A percentile compares a stretch with the other conserved stretches of the same genome.
Conservation (phyloP, 2,329 filamentous ascomycete genomes). For the Neonectria neomacrospora region DNA sequence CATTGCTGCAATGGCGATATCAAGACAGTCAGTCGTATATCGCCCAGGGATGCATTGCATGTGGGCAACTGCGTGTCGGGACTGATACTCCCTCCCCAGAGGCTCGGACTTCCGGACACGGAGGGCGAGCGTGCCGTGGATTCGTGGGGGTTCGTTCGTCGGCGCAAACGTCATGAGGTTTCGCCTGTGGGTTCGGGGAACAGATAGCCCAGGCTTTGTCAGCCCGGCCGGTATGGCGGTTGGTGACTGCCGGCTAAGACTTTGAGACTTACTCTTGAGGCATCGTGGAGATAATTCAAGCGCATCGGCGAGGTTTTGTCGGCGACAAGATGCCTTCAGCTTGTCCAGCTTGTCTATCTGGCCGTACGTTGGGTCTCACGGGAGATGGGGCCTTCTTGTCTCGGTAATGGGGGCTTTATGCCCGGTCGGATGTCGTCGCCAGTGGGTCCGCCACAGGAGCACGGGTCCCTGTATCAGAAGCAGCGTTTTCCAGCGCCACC, state of each 20-base stretch:
- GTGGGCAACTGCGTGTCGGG: constrained; percentile 3
- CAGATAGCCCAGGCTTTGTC: background rate
- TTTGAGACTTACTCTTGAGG: background rate
- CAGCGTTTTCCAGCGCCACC: constrained; percentile 32
- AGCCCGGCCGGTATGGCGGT: background rate
- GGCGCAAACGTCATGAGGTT: constrained; percentile 15
- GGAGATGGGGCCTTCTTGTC: constrained; percentile 29
- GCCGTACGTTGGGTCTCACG: constrained; percentile 19
- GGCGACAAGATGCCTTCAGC: constrained; percentile 9
- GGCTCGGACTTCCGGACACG: constrained; percentile 4
- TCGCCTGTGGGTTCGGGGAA: background rate
- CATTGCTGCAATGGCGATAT: background rate
- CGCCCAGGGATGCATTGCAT: background rate
- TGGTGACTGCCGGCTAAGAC: background rate
- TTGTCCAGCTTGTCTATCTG: background rate
- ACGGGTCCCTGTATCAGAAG: constrained; percentile 40
- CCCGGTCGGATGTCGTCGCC: constrained; percentile 50
- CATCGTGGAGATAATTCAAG: background rate
- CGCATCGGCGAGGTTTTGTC: background rate
- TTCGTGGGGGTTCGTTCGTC: background rate
- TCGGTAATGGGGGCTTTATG: constrained; percentile 42
- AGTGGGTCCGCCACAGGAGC: constrained; percentile 47
- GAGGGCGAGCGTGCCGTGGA: constrained; percentile 6
- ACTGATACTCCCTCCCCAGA: background rate
- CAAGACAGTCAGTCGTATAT: background rate